Evolutionary conservation across 306 rosid genomes (phyloP).

Genomic region (Ceratonia siliqua): DNA sequence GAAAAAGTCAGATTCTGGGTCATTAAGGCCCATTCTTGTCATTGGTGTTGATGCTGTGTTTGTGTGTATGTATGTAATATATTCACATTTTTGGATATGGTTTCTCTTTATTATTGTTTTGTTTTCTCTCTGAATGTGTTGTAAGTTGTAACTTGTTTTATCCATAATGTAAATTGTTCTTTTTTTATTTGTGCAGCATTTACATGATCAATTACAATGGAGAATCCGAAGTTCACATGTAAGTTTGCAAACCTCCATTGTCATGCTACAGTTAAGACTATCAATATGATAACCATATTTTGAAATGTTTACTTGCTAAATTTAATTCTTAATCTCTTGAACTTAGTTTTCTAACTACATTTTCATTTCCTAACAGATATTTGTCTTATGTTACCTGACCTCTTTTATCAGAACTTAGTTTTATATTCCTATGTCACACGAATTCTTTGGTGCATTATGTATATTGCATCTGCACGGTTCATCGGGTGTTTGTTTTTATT

Average conservation of each 20-base stretch:
- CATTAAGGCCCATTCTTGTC: neutral
- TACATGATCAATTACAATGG: conserved; percentile 94
- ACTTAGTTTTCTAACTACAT: neutral
- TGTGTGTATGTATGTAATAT: neutral
- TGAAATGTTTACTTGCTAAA: neutral
- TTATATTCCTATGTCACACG: neutral
- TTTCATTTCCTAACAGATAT: neutral
- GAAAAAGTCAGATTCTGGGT: neutral
- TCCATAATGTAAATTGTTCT: neutral
- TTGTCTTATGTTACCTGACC: neutral
- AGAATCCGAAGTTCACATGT: conserved; percentile 95
- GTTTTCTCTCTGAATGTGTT: neutral
- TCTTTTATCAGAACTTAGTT: neutral
- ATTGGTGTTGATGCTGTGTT: neutral
- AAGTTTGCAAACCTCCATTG: conserved; percentile 48
- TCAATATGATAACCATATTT: neutral
- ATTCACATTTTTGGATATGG: neutral
- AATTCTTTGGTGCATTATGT: neutral
- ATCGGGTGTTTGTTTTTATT: neutral
- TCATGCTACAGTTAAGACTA: neutral
- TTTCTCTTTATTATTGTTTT: neutral
- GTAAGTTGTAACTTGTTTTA: neutral
- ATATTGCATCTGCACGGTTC: neutral
- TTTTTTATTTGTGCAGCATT: conserved; percentile 59
- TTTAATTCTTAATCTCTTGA: neutral